Percentiles rank a stretch among this genome's conserved stretches.
These are phyloP conservation scores for Fusarium falciforme DNA, from an alignment of 2,329 filamentous ascomycete genomes.

Conservation along the genomic window DNA sequence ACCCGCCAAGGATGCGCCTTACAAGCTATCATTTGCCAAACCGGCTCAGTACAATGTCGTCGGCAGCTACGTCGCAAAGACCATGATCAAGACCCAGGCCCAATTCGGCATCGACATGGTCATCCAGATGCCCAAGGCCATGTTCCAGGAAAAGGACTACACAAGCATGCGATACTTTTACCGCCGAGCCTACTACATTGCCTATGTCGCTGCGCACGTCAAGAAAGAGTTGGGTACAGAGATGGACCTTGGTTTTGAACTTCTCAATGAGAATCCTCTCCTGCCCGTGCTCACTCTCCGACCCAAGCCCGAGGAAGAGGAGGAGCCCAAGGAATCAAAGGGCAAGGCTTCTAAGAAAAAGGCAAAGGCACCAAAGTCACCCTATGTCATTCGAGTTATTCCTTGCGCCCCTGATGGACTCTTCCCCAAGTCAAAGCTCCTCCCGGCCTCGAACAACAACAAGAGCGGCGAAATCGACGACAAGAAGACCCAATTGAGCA, in stretches of 20 bases:
- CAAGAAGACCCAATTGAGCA: constrained; percentile 62
- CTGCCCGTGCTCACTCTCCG: constrained; percentile 73
- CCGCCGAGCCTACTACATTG: constrained; percentile 91
- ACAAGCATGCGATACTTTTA: constrained; percentile 94
- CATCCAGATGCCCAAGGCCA: constrained; percentile 80
- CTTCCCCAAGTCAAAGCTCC: constrained; percentile 78
- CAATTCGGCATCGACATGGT: constrained; percentile 80
- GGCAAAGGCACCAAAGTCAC: constrained; percentile 46
- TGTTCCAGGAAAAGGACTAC: constrained; percentile 96
- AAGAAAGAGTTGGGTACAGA: constrained; percentile 65
- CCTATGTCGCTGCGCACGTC: constrained; percentile 80
- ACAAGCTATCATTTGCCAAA: constrained; percentile 82
- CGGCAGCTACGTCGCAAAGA: constrained; percentile 85
- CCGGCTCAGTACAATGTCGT: constrained; percentile 86
- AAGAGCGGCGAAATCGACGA: constrained; percentile 63
- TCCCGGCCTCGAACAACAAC: constrained; percentile 76
- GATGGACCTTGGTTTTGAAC: constrained; percentile 71
- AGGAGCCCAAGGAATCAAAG: constrained; percentile 23
- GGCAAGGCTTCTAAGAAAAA: constrained; percentile 41
- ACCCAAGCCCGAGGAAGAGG: constrained; percentile 44
- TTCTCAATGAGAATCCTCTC: constrained; percentile 78
- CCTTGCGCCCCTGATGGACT: constrained; percentile 76
- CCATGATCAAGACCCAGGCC: constrained; percentile 73
- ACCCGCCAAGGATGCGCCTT: constrained; percentile 80
- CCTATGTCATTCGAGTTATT: constrained; percentile 78